Evolutionary conservation across 805 yeast species (phyloP).

Genomic region (Clavispora carvajalis): DNA sequence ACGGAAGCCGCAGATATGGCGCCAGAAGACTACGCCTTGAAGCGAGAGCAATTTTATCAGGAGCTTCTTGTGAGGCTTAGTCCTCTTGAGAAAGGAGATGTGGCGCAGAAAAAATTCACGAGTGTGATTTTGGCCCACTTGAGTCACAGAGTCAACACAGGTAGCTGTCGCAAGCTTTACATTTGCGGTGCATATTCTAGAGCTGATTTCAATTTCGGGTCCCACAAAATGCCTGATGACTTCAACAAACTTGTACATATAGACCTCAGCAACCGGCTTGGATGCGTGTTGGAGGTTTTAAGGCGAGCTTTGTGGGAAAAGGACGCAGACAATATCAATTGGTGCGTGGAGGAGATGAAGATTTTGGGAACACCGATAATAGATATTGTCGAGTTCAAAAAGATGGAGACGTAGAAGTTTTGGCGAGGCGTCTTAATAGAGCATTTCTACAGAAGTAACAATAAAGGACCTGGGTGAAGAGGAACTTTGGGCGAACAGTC

Average conservation of each 20-base stretch:
- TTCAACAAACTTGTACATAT: slow-evolving; percentile 14
- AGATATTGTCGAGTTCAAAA: slow-evolving; percentile 4
- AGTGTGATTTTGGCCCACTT: slow-evolving; percentile 15
- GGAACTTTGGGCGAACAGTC: no score
- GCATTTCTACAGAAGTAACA: not conserved
- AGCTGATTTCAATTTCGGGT: slow-evolving; percentile 13
- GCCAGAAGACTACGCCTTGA: slow-evolving; percentile 1
- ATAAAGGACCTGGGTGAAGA: no score
- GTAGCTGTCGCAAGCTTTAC: slow-evolving; percentile 18
- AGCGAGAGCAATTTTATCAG: slow-evolving; percentile 7
- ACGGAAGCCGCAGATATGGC: not conserved
- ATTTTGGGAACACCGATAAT: slow-evolving; percentile 17
- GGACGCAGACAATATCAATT: slow-evolving; percentile 18
- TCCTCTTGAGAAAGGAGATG: slow-evolving; percentile 12
- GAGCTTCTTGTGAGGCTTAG: slow-evolving; percentile 7
- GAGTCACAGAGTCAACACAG: slow-evolving; percentile 14
- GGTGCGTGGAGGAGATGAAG: slow-evolving; percentile 31
- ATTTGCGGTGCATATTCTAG: slow-evolving; percentile 7
- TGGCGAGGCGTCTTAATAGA: not conserved
- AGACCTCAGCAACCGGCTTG: slow-evolving; percentile 10
- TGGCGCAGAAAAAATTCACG: slow-evolving; percentile 13
- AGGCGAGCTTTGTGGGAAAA: slow-evolving; percentile 19
- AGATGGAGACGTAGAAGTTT: not conserved
- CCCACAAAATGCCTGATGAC: slow-evolving; percentile 17
- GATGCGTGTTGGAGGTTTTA: slow-evolving; percentile 19